Evolutionary conservation across 2,329 filamentous ascomycete genomes (phyloP), one percentile per base, ranked within the genome.

Genomic region (Fusarium lyarnte): DNA sequence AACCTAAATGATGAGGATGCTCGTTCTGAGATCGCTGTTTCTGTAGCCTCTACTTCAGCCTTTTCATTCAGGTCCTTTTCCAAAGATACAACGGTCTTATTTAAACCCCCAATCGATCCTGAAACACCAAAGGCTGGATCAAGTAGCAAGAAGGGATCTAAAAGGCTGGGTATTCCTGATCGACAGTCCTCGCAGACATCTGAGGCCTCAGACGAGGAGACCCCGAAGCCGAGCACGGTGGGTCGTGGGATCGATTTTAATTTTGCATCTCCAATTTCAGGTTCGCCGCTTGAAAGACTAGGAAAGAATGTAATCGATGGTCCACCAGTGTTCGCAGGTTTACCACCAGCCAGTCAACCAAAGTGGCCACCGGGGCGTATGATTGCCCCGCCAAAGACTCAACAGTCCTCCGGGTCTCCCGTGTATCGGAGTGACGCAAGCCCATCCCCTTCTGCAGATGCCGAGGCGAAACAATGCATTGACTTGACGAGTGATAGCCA

Each of bases 251-350:
- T 10, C 10, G 7, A 5, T 3, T 23, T 36, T 11, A 36, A 14
- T 1, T 29, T 29, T 12, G 1, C 5, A 19, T 16, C 29, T 4
- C 6, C 9, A 3, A 4, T 5, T 2, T 6, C 57, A n/a, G 7
- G 17, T 2, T 42, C 27, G 0, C 21, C 19, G 4, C 11, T 17
- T 19, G 33, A 6, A 1, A 12, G 5, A 13, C 5, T 7, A 6
- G 21, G 7, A n/a, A 6, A 4, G 9, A n/a, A 27, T 14, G 1
- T 4, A 6, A 3, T 21, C 1, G 23, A 39, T n/a, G 36, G 8
- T 2, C 4, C 36, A 6, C 36, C 29, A 1, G 36, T 42, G 1
- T 35, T 54, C 11, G 46, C 36, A 17, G 46, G 57, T 7, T n/a
- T 29, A 27, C 33, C 23, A 2, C 2, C 27, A 8, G 13, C 46